Evolutionary conservation across 495 filamentous ascomycete species (phyloP), one percentile per base, ranked within the genome.

Genomic region (Pseudomonodictys pantanalensis): DNA sequence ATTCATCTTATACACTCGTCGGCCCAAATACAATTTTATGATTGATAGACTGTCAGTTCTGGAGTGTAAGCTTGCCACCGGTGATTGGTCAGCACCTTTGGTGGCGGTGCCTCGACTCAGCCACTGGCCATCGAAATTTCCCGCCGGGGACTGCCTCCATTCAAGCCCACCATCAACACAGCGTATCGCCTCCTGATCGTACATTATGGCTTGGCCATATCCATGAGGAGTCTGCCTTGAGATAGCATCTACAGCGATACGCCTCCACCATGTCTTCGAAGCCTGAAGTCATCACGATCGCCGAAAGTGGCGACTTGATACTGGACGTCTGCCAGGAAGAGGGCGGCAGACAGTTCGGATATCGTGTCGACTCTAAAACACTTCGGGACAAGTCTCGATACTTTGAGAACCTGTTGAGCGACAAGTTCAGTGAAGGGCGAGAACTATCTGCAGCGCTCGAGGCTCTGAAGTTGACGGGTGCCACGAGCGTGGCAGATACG

Each of bases 321-420:
- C 75, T 85, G 2, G 76, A 81, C 50, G 76, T 82, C 3, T 29
- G 48, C 23, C 66, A 60, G 47, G 64, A 57, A n/a, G 46, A 61
- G 50, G 61, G 32, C 43, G 60, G 58, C 22, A 46, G 52, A 25
- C 52, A 43, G 38, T 70, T 60, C 55, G 47, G 60, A 32, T 78
- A 73, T 56, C 68, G 75, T 49, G 76, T 79, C 35, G 66, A 68
- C 25, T 60, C 71, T 0, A 59, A 65, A 9, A 61, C 65, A 0
- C 62, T 78, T 23, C 79, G 72, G 61, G 65, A 73, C 35, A 67
- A 76, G 42, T 87, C 85, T 0, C 76, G 75, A 47, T 88, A 86
- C 66, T 88, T 88, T 60, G 72, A 71, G 46, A 77, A 72, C 33
- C 75, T 87, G 7, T 74, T 88, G 33, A 69, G 68, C 49, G 68